These are phyloP conservation scores for Nothophaeocryptopus gaeumannii DNA, from an alignment of 2,329 filamentous ascomycete species.

Conservation along the genomic window DNA sequence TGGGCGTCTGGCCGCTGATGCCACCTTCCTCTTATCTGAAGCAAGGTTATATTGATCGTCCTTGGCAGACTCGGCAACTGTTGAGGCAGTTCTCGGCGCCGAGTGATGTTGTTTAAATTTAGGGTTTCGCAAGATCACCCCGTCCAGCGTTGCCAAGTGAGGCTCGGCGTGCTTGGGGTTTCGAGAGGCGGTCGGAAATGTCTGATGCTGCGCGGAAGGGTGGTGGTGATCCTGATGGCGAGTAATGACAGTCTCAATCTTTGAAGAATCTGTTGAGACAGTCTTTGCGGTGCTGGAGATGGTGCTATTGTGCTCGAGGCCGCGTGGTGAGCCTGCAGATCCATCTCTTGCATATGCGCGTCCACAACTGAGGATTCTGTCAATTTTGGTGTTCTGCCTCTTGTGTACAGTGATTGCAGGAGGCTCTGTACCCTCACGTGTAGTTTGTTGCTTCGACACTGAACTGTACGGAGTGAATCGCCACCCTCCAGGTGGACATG, in stretches of 20 bases:
- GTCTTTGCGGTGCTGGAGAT: conserved; percentile 1
- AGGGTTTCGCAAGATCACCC: conserved; percentile 7
- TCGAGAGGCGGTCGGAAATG: background rate
- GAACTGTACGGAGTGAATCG: conserved; percentile 7
- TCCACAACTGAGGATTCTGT: conserved; percentile 8
- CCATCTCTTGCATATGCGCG: background rate
- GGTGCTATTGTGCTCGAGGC: no score
- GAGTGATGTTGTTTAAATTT: conserved; percentile 2
- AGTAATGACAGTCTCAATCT: background rate
- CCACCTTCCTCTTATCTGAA: background rate
- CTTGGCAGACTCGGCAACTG: background rate
- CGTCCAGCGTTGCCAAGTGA: conserved; percentile 4
- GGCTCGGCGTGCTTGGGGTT: conserved; percentile 8
- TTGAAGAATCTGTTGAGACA: background rate
- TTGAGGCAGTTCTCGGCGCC: conserved; percentile 10
- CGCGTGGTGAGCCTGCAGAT: no score
- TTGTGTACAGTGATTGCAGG: conserved; percentile 17
- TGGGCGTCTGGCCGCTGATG: background rate
- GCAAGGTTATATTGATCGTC: conserved; percentile 3
- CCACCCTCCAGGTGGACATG: background rate
- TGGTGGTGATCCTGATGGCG: background rate
- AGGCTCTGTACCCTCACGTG: conserved; percentile 7
- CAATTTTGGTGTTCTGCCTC: conserved; percentile 10
- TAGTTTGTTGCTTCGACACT: conserved; percentile 2
- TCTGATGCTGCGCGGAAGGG: background rate